phyloP scores from a whole-genome alignment of 2,329 filamentous ascomycete species.

The Epichloe scottii region DNA sequence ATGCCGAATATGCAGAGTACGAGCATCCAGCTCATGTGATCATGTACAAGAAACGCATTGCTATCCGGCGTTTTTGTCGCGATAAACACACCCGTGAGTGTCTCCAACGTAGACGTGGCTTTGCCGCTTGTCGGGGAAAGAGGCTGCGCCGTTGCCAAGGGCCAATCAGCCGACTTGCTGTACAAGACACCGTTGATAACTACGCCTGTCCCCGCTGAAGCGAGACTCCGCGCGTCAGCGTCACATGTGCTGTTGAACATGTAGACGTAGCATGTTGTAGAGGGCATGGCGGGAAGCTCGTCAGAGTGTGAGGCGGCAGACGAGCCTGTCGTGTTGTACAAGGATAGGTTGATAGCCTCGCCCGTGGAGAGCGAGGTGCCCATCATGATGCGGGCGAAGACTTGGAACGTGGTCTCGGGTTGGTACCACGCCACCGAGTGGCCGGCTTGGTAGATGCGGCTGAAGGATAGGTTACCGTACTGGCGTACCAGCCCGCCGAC shows the following conservation, averaged over 20 bases:
- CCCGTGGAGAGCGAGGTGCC: constrained; percentile 45
- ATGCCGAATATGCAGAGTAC: not conserved
- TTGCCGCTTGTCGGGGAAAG: constrained; percentile 10
- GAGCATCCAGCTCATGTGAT: not conserved
- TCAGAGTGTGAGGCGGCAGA: constrained; percentile 38
- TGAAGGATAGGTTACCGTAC: constrained; percentile 61
- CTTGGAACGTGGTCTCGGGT: constrained; percentile 44
- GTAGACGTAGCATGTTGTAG: constrained; percentile 49
- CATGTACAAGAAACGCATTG: not conserved
- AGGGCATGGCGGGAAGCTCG: constrained; percentile 32
- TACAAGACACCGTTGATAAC: constrained; percentile 50
- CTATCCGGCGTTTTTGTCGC: constrained; percentile 20
- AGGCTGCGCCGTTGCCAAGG: constrained; percentile 18
- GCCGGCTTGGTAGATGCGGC: constrained; percentile 52
- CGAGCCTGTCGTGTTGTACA: constrained; percentile 45
- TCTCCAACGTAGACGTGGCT: constrained; percentile 10
- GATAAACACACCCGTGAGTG: constrained; percentile 22
- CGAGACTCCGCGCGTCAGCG: constrained; percentile 33
- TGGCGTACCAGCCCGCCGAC: constrained; percentile 64
- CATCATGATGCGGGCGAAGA: constrained; percentile 48
- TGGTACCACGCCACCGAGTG: constrained; percentile 51
- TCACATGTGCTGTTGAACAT: constrained; percentile 37
- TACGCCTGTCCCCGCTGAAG: constrained; percentile 37
- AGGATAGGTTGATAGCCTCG: constrained; percentile 34
- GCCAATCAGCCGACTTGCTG: constrained; percentile 27